Evolutionary conservation across 1,139 yeast species (phyloP), one percentile per base, ranked within the genome.

Genomic region (Lodderomyces parapsilosis): DNA sequence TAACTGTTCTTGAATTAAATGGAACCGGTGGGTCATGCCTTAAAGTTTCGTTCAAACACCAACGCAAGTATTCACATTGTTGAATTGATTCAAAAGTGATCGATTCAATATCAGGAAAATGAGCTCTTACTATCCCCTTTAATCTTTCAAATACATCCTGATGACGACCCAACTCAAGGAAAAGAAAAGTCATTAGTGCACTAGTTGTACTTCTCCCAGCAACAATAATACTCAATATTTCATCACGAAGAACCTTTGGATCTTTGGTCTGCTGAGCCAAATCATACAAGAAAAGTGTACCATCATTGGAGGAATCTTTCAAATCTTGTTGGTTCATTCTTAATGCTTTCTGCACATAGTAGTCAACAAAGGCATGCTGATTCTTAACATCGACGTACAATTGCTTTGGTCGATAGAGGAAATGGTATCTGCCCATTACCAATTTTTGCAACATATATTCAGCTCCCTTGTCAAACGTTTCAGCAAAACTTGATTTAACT

Each of bases 11-110:
- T 51, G 65, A 66, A 52, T 78, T 78, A 37, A 62, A 52, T 11
- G 83, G 83, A 14, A 79, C 83, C 6, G 76, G 65, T 9, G 84
- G 84, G 51, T 75, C 75, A 50, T 78, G 53, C 47, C 84, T 65
- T 47, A 79, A 66, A 1, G 66, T 62, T 56, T 79, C 84, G 52
- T 74, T 76, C 38, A 79, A 54, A 37, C 74, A 71, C 39, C 28
- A 72, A 62, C 66, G 65, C 47, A 76, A 63, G 51, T 74, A 75
- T 38, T 63, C 66, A 54, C 76, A 71, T 44, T 65, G 63, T 56
- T 76, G 48, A 47, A 79, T 65, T 3, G 71, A 57, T 50, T 76
- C 81, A 50, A 76, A 78, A 5, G 78, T 64, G 38, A 73, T 65
- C 4, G 49, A 52, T 3, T 53, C 50, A 3, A 53, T 56, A 13